Base-by-base conservation (phyloP, 2,329 filamentous ascomycete species). In the Pseudogymnoascus sp. region DNA sequence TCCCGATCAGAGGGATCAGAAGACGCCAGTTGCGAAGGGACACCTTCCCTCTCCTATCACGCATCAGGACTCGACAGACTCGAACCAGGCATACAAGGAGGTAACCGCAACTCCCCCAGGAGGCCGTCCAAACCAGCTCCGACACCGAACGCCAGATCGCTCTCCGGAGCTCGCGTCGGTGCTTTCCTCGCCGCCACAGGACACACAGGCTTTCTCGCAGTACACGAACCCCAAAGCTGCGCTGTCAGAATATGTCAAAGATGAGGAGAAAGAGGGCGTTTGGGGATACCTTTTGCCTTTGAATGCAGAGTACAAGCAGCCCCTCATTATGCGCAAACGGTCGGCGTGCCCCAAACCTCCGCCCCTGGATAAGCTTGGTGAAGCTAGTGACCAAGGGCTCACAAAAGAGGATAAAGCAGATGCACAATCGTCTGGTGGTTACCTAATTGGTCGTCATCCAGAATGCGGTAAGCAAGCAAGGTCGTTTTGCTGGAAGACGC, bases 231-330 rank as follows among this genome's bases (percentile, higher is more conserved):
- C 89, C 2, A 84, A 91, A 29, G 79, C 84, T 63, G 83, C 84
- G 27, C 82, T 93, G 55, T 87, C 87, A 9, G 90, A 92, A 66
- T 91, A 96, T 62, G 90, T 95, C 3, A 84, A 92, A 65, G 90
- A 96, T 71, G 92, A 96, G 76, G 84, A 83, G 63, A 82, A 74
- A 55, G 71, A 73, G 59, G 91, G 91, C 7, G 91, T 97, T 1
- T 99, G 94, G 94, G 95, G 95, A 10, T 99, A 97, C 71, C 80
- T 99, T 4, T 84, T 96, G 61, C 91, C 93, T 1, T 78, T 96
- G 25, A 87, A 93, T 71, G 81, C 83, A 60, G 84, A 83, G 66
- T 86, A 88, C 61, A 87, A 85, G 75, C 77, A 89, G 74, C 75
- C 81, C 4, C 74, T 96, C 76, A 89, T 95, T 6, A 74, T 99